Evolutionary conservation across 768 basidiomycete genomes (phyloP).

Genomic region (Termitomyces sp.): DNA sequence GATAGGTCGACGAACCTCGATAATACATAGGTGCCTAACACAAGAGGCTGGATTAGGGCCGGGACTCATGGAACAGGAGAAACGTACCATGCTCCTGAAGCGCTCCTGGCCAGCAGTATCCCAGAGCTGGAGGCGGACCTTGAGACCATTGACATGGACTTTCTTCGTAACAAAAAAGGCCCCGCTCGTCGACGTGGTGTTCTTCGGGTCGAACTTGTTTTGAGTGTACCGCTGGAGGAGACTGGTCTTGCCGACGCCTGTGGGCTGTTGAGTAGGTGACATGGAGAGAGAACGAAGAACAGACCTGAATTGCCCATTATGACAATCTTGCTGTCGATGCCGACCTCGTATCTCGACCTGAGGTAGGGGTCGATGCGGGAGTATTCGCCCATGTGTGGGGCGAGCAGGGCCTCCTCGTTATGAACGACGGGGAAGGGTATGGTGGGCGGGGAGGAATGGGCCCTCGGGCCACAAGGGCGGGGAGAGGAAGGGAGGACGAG

Average conservation of each 20-base stretch:
- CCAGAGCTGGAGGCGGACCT: constrained; percentile 87
- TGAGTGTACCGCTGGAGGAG: constrained; percentile 88
- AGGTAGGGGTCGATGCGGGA: constrained; percentile 62
- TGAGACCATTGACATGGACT: constrained; percentile 77
- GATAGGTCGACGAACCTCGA: constrained; percentile 42
- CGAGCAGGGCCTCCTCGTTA: constrained; percentile 15
- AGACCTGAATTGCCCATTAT: constrained; percentile 79
- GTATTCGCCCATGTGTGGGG: constrained; percentile 51
- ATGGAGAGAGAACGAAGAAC: constrained; percentile 14
- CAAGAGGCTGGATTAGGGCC: constrained; percentile 13
- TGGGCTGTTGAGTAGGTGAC: constrained; percentile 4
- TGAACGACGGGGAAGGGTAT: constrained; percentile 17
- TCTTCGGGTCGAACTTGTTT: constrained; percentile 85
- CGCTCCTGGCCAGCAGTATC: constrained; percentile 94
- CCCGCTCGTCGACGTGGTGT: constrained; percentile 87
- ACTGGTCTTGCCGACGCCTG: constrained; percentile 92
- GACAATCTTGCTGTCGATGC: constrained; percentile 93
- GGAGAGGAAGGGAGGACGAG: constrained; percentile 24
- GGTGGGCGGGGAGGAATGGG: constrained; percentile 17
- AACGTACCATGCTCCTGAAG: constrained; percentile 81
- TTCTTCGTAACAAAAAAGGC: constrained; percentile 95
- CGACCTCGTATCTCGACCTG: constrained; percentile 70
- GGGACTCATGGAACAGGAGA: constrained; percentile 12
- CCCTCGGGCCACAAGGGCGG: constrained; percentile 48
- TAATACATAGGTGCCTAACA: constrained; percentile 92